A percentile compares a stretch with the other conserved stretches of the same genome.
These are phyloP conservation scores for Aspergillus indologenus DNA, from an alignment of 495 filamentous ascomycete genomes.

Conservation along the genomic window DNA sequence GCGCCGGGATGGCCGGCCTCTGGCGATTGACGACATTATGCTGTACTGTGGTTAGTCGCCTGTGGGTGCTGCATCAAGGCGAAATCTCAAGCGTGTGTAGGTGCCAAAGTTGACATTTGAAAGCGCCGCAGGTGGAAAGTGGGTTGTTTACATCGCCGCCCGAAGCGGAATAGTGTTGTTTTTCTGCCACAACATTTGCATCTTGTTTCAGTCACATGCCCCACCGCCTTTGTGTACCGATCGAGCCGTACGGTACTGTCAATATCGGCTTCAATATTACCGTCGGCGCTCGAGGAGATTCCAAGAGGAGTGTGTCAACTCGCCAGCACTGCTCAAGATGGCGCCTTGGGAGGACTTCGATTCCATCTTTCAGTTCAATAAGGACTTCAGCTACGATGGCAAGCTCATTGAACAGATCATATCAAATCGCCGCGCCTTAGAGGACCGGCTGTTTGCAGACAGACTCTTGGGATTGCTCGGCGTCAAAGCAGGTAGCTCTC, in stretches of 20 bases:
- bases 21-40: slow-evolving; percentile 59
- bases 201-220: neutral
- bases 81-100: slow-evolving; percentile 21
- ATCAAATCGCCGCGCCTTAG: slow-evolving; percentile 57
- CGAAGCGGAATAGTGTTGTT: slow-evolving; percentile 35
- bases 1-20: slow-evolving; percentile 71
- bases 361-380: slow-evolving; percentile 59
- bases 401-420: slow-evolving; percentile 56
- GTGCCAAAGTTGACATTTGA: slow-evolving; percentile 24
- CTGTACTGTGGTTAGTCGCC: slow-evolving; percentile 15
- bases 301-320: neutral
- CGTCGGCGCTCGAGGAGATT: slow-evolving; percentile 1
- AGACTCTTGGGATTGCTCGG: slow-evolving; percentile 66
- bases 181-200: slow-evolving; percentile 39
- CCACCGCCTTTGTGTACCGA: slow-evolving; percentile 27
- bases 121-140: slow-evolving; percentile 30
- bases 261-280: slow-evolving; percentile 1
- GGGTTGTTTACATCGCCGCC: slow-evolving; percentile 47
- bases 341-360: slow-evolving; percentile 56
- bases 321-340: slow-evolving; percentile 25
- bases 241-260: slow-evolving; percentile 24
- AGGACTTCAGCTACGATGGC: slow-evolving; percentile 60
- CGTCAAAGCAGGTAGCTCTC: slow-evolving; percentile 57
- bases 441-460: slow-evolving; percentile 71
- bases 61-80: slow-evolving; percentile 31